Percentiles rank a stretch among this genome's conserved stretches.
These are phyloP conservation scores for Citrus maxima DNA, from an alignment of 345 rosid species.

Conservation along the genomic window DNA sequence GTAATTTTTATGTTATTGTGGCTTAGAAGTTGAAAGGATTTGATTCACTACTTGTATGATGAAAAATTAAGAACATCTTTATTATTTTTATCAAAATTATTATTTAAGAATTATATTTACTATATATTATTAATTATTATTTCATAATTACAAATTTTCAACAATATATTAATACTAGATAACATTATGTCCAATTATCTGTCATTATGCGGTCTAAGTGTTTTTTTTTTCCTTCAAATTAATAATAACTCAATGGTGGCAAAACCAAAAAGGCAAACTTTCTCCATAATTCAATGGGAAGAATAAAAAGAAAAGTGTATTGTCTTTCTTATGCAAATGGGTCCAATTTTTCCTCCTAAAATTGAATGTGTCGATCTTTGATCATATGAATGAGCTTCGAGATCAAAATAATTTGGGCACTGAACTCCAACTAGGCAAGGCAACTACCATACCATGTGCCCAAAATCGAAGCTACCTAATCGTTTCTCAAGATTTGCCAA, in stretches of 20 bases:
- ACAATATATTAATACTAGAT: too few species aligned
- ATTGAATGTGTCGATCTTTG: background rate
- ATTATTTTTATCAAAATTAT: too few species aligned
- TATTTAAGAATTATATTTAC: too few species aligned
- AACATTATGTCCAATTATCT: too few species aligned
- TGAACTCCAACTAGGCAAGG: background rate
- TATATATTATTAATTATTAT: too few species aligned
- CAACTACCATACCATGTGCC: background rate
- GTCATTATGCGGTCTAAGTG: too few species aligned
- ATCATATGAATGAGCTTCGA: background rate
- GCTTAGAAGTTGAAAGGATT: too few species aligned
- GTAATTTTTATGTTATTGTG: too few species aligned
- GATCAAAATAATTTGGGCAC: background rate
- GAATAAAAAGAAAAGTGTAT: background rate
- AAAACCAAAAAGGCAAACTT: background rate
- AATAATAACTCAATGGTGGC: background rate
- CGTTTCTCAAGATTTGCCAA: background rate
- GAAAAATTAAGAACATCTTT: accelerated
- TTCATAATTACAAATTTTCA: too few species aligned
- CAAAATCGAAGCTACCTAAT: background rate
- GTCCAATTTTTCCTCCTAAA: background rate
- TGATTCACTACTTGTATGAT: too few species aligned
- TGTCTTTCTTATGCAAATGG: background rate
- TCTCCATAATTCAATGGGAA: slow-evolving; percentile 5
- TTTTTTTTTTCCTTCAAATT: too few species aligned